phyloP scores from a whole-genome alignment of 805 yeast species.

The Martiniozyma abietophila region DNA sequence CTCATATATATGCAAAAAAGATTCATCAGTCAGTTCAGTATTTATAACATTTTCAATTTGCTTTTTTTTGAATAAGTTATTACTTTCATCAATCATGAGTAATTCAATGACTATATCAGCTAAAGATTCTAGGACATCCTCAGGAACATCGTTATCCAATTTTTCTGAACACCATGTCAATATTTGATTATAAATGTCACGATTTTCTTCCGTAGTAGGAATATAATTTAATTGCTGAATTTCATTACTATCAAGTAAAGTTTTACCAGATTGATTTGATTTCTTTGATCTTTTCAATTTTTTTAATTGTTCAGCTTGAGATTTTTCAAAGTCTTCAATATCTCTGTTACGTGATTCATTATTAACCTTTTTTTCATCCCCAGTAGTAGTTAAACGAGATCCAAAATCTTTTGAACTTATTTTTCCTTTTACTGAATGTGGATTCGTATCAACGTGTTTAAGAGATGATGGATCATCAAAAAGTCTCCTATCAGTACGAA shows the following conservation, averaged over 20 bases:
- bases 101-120: constrained; percentile 55
- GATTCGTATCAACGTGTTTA: constrained; percentile 49
- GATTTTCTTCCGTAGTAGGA: constrained; percentile 50
- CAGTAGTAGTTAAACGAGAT: constrained; percentile 19
- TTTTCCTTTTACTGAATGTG: constrained; percentile 64
- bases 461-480: constrained; percentile 32
- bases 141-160: constrained; percentile 66
- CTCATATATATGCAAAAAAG: constrained; percentile 36
- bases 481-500: constrained; percentile 46
- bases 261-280: constrained; percentile 7
- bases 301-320: constrained; percentile 6
- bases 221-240: constrained; percentile 48
- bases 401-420: constrained; percentile 65
- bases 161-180: constrained; percentile 47
- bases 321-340: constrained; percentile 8
- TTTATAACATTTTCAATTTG: constrained; percentile 45
- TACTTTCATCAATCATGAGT: constrained; percentile 36
- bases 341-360: constrained; percentile 10
- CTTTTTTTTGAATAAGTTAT: constrained; percentile 36
- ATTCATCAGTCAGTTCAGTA: constrained; percentile 30
- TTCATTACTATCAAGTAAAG: constrained; percentile 27
- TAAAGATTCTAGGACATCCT: constrained; percentile 61
- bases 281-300: constrained; percentile 5
- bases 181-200: constrained; percentile 44
- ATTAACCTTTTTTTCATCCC: constrained; percentile 14